A percentile compares a stretch with the other conserved stretches of the same genome.
Evolutionary conservation across 164 flowering plant genomes (phyloP).

Genomic region (Magnolia officinalis): DNA sequence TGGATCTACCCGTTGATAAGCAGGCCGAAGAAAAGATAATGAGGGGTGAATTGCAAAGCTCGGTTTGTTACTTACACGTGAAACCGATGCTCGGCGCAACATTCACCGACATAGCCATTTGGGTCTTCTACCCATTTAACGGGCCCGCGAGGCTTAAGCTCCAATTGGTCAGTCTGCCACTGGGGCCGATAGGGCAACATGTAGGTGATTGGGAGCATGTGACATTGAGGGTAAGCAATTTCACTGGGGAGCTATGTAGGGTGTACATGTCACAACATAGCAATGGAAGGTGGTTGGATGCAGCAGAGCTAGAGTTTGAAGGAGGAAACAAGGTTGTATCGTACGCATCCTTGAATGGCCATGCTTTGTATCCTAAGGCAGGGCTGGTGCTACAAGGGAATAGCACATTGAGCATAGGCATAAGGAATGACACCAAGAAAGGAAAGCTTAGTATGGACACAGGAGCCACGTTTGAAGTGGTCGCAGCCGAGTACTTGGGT

Average conservation of each 20-base stretch:
- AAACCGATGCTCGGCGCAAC: slow-evolving; percentile 78
- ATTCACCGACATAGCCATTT: slow-evolving; percentile 64
- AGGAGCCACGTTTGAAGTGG: slow-evolving; percentile 21
- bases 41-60: slow-evolving; percentile 49
- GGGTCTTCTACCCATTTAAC: slow-evolving; percentile 82
- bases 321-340: slow-evolving; percentile 34
- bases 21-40: slow-evolving; percentile 41
- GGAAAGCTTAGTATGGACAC: slow-evolving; percentile 30
- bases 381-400: slow-evolving; percentile 40
- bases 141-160: slow-evolving; percentile 47
- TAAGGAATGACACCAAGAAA: slow-evolving; percentile 39
- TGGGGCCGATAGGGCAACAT: slow-evolving; percentile 51
- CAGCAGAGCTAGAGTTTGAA: slow-evolving; percentile 36
- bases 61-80: slow-evolving; percentile 54
- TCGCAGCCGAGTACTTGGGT: slow-evolving; percentile 30
- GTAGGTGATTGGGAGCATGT: slow-evolving; percentile 68
- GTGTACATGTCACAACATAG: slow-evolving; percentile 43
- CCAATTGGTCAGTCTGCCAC: slow-evolving; percentile 20
- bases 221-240: slow-evolving; percentile 52
- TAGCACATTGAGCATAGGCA: slow-evolving; percentile 27
- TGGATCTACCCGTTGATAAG: slow-evolving; percentile 62
- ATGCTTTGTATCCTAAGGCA: slow-evolving; percentile 33
- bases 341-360: slow-evolving; percentile 47
- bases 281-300: slow-evolving; percentile 39
- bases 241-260: slow-evolving; percentile 40